Conservation (phyloP, 1,139 yeast genomes). For the Lodderomyces margitis region DNA sequence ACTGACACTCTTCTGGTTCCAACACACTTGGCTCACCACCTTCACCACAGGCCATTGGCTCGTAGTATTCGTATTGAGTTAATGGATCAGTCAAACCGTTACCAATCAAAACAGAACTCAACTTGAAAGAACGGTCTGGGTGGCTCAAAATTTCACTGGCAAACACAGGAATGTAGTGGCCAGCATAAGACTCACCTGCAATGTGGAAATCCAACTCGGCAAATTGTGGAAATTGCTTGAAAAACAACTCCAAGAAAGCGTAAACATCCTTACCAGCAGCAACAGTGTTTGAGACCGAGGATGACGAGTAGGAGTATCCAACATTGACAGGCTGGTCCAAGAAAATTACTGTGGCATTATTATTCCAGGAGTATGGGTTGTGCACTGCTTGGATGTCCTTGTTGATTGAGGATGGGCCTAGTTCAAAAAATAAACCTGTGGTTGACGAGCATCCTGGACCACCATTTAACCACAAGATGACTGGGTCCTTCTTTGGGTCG, state of each 20-base stretch:
- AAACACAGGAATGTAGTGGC: constrained; percentile 93
- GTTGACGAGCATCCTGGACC: constrained; percentile 48
- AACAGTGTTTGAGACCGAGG: constrained; percentile 65
- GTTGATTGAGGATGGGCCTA: constrained; percentile 42
- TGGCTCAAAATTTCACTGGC: constrained; percentile 84
- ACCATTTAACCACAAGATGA: constrained; percentile 47
- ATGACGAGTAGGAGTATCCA: constrained; percentile 79
- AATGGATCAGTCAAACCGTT: constrained; percentile 95
- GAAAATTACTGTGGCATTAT: constrained; percentile 44
- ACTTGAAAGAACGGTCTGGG: constrained; percentile 72
- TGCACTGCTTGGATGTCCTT: constrained; percentile 34
- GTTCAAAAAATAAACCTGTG: constrained; percentile 44
- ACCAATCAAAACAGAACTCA: constrained; percentile 88
- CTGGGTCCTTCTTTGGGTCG: constrained; percentile 44
- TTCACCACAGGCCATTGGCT: constrained; percentile 97
- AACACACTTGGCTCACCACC: constrained; percentile 87
- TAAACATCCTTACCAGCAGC: constrained; percentile 94
- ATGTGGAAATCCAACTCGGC: constrained; percentile 71
- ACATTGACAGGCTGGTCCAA: constrained; percentile 50
- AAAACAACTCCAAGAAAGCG: constrained; percentile 87
- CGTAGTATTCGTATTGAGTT: constrained; percentile 82
- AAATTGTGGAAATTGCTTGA: constrained; percentile 87
- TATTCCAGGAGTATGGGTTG: constrained; percentile 45
- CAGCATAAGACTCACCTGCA: constrained; percentile 99
- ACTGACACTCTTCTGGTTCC: constrained; percentile 73